Conservation (phyloP, 2,329 filamentous ascomycete species). For the Penicillium sp. region DNA sequence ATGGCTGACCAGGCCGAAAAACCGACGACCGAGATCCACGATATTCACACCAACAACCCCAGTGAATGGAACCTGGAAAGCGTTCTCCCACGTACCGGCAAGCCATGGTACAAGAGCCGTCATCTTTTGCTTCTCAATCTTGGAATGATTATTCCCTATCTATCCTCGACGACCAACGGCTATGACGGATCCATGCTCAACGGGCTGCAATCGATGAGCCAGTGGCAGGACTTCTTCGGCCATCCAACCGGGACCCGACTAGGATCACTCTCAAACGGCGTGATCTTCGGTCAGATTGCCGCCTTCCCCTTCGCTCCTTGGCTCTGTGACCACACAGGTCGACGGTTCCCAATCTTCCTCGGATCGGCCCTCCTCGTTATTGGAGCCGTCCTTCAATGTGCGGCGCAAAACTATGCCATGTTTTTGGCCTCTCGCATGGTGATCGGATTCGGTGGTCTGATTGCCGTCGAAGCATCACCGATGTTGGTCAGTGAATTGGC, state of each 20-base stretch:
- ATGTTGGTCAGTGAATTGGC: constrained; percentile 49
- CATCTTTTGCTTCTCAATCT: constrained; percentile 13
- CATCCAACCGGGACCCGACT: constrained; percentile 4
- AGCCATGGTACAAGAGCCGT: constrained; percentile 11
- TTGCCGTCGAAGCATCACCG: constrained; percentile 35
- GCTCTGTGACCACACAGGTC: constrained; percentile 10
- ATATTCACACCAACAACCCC: background rate
- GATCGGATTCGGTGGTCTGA: constrained; percentile 39
- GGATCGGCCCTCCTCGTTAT: too few species aligned
- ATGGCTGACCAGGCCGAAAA: background rate
- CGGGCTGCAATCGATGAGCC: constrained; percentile 10
- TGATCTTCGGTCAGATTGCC: constrained; percentile 4
- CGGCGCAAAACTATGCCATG: constrained; percentile 26
- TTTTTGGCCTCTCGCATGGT: constrained; percentile 42
- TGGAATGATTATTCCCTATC: constrained; percentile 9
- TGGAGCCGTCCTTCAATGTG: constrained; percentile 23
- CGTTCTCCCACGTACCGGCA: constrained; percentile 8
- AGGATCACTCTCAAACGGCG: constrained; percentile 6
- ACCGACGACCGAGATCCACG: background rate
- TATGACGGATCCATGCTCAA: constrained; percentile 16
- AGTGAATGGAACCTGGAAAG: constrained; percentile 7
- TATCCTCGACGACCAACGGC: constrained; percentile 12
- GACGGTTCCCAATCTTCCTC: background rate
- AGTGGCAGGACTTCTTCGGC: constrained; percentile 11
- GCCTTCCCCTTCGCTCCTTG: constrained; percentile 8